Percentiles rank a stretch among this genome's conserved stretches.
phyloP scores from a whole-genome alignment of 176 grass and related monocot species.

The Eleusine coracana region DNA sequence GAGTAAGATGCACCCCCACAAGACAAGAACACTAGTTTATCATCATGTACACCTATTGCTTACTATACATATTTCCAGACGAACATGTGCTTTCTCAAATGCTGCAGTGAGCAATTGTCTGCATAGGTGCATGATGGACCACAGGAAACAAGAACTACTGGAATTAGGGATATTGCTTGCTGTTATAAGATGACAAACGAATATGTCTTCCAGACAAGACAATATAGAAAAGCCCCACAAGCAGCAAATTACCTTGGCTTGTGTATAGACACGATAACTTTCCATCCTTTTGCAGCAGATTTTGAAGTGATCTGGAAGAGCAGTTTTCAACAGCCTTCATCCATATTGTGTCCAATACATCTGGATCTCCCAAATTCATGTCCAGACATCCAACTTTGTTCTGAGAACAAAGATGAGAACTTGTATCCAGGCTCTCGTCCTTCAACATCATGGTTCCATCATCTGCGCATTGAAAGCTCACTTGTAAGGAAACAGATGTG shows the following conservation, averaged over 20 bases:
- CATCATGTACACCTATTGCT: slow-evolving; percentile 11
- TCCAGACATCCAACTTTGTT: slow-evolving; percentile 53
- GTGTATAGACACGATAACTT: slow-evolving; percentile 77
- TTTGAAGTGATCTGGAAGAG: slow-evolving; percentile 52
- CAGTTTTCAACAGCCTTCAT: slow-evolving; percentile 82
- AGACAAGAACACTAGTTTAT: slow-evolving; percentile 28
- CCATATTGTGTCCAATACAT: slow-evolving; percentile 78
- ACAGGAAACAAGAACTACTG: slow-evolving; percentile 24
- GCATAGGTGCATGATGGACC: slow-evolving; percentile 28
- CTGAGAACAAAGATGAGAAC: slow-evolving; percentile 58
- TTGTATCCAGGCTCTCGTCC: slow-evolving; percentile 58
- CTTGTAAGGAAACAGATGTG: slow-evolving; percentile 32
- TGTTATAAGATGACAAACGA: slow-evolving; percentile 24
- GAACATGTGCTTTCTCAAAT: slow-evolving; percentile 44
- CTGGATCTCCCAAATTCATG: slow-evolving; percentile 67
- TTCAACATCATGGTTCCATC: slow-evolving; percentile 52
- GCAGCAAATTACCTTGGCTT: slow-evolving; percentile 64
- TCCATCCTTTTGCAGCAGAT: slow-evolving; percentile 64
- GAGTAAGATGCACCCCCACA: neutral
- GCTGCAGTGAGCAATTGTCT: slow-evolving; percentile 21
- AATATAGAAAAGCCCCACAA: slow-evolving; percentile 13
- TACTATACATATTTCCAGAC: slow-evolving; percentile 24
- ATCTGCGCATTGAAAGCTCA: slow-evolving; percentile 47
- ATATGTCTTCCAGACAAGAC: slow-evolving; percentile 23
- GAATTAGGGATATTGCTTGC: slow-evolving; percentile 14